These are phyloP conservation scores for Balansia obtecta DNA, from an alignment of 2,329 filamentous ascomycete genomes.

Conservation along the genomic window DNA sequence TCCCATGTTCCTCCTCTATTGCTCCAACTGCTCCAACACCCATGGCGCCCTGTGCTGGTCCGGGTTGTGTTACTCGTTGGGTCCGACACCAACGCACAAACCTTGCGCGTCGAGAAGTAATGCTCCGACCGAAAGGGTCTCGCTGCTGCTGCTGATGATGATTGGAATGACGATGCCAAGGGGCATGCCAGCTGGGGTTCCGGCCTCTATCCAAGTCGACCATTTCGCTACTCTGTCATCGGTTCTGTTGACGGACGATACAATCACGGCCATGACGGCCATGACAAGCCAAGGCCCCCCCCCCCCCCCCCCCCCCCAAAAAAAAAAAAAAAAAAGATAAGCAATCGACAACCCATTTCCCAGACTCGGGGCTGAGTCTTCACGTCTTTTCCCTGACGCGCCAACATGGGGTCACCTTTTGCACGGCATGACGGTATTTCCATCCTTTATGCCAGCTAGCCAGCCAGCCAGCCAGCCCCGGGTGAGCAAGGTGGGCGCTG, in stretches of 20 bases:
- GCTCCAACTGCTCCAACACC: not conserved
- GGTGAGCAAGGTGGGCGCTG: conserved; percentile 9
- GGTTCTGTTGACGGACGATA: no score
- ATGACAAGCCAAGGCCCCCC: no score
- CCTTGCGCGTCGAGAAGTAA: not conserved
- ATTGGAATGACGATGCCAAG: not conserved
- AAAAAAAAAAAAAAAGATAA: no score
- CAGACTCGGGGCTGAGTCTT: no score
- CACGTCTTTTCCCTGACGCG: not conserved
- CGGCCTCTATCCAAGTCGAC: not conserved
- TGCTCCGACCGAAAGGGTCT: not conserved
- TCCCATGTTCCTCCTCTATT: not conserved
- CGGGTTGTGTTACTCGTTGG: not conserved
- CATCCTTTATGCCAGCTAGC: not conserved
- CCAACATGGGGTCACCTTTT: not conserved
- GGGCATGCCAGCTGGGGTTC: not conserved
- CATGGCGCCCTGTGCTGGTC: not conserved
- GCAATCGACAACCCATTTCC: no score
- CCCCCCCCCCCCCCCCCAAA: no score
- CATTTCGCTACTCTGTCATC: not conserved
- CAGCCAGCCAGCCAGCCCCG: no score
- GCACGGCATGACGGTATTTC: not conserved
- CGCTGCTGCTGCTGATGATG: not conserved
- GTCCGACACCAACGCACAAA: not conserved
- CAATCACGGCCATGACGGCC: no score